Percentiles rank a stretch among this genome's conserved stretches.
These are phyloP conservation scores for Strobilomyces echinocephalus DNA, from an alignment of 768 basidiomycete genomes.

Conservation along the genomic window DNA sequence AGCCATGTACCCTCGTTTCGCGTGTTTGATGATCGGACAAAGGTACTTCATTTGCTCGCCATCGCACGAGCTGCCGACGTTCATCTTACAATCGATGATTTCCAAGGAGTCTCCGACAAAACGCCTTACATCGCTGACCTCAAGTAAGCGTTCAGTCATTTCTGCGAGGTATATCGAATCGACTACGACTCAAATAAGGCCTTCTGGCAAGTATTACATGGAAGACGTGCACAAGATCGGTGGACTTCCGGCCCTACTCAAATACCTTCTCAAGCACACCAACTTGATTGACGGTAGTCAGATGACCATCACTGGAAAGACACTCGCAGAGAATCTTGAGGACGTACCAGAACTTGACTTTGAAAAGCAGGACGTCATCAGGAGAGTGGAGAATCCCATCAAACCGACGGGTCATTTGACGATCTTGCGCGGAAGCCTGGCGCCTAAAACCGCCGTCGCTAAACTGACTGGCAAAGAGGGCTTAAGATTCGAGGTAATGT, in stretches of 20 bases:
- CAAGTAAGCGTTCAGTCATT: conserved; percentile 41
- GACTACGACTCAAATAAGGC: conserved; percentile 36
- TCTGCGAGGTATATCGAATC: neutral
- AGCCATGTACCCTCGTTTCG: neutral
- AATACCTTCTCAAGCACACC: conserved; percentile 76
- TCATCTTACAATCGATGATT: conserved; percentile 77
- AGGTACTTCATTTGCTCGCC: conserved; percentile 81
- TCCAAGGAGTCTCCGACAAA: conserved; percentile 72
- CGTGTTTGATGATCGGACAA: conserved; percentile 5
- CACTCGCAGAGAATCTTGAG: conserved; percentile 79
- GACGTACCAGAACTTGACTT: conserved; percentile 73
- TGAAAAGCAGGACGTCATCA: conserved; percentile 71
- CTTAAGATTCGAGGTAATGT: conserved; percentile 63
- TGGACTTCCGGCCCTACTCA: conserved; percentile 78
- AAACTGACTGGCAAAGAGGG: conserved; percentile 96
- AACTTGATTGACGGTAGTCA: conserved; percentile 77
- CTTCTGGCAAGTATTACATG: conserved; percentile 86
- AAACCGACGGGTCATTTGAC: conserved; percentile 84
- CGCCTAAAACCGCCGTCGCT: conserved; percentile 82
- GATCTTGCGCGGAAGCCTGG: conserved; percentile 84
- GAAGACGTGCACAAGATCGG: conserved; percentile 85
- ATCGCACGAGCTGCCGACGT: conserved; percentile 80
- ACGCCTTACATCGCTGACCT: conserved; percentile 85
- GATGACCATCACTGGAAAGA: conserved; percentile 89
- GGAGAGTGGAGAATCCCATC: conserved; percentile 69